phyloP scores from a whole-genome alignment of 2,329 filamentous ascomycete species.

The Taxawa tesnikishii region DNA sequence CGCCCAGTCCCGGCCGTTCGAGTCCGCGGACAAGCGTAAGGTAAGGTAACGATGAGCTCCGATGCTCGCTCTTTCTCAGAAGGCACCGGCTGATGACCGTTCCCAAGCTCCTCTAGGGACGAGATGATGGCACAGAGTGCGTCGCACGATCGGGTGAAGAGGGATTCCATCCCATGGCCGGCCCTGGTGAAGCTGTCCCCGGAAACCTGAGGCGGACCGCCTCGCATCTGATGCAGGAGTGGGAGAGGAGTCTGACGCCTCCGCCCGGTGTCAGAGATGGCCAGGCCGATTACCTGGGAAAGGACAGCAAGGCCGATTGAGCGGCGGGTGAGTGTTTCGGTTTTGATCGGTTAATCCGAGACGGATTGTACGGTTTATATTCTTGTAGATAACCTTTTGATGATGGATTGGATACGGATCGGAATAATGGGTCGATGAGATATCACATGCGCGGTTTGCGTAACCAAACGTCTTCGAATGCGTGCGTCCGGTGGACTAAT shows the following conservation, averaged over 20 bases:
- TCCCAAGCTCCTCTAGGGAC: constrained; percentile 3
- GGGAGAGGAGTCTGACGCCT: constrained; percentile 61
- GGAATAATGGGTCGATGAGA: too few relatives aligned
- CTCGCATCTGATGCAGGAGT: constrained; percentile 79
- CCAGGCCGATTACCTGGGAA: constrained; percentile 4
- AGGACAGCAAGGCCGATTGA: constrained; percentile 8
- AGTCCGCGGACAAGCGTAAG: constrained; percentile 6
- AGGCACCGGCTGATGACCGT: neutral
- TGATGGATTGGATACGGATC: too few relatives aligned
- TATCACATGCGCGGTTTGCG: too few relatives aligned
- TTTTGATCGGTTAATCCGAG: too few relatives aligned
- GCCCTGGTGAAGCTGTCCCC: constrained; percentile 61
- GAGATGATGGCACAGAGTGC: constrained; percentile 4
- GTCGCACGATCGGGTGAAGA: constrained; percentile 18
- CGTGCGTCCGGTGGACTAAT: too few relatives aligned
- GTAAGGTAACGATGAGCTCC: too few relatives aligned
- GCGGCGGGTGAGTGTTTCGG: neutral
- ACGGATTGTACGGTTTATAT: too few relatives aligned
- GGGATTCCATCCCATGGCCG: constrained; percentile 46
- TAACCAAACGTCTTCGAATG: too few relatives aligned
- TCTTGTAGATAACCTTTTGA: too few relatives aligned
- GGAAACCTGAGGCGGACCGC: constrained; percentile 71
- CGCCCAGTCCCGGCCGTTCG: constrained; percentile 22
- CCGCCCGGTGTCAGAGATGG: constrained; percentile 1
- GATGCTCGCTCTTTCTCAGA: too few relatives aligned